A percentile compares a stretch with the other conserved stretches of the same genome.
Evolutionary conservation across 768 basidiomycete genomes (phyloP).

Genomic region (Pulveroboletus frians): DNA sequence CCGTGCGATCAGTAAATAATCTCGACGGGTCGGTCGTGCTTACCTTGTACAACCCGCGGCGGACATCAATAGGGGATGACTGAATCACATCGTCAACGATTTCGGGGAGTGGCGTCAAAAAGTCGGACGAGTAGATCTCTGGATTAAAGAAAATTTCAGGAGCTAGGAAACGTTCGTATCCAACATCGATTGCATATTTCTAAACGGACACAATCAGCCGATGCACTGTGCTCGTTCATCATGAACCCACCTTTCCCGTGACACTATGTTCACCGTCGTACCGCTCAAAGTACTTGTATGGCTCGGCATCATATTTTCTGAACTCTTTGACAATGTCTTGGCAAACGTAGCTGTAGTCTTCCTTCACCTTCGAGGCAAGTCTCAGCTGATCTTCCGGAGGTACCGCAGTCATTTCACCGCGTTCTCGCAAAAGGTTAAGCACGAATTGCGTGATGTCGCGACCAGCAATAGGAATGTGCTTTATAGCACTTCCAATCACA

Average conservation of each 20-base stretch:
- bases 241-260: slow-evolving; percentile 69
- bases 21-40: background rate
- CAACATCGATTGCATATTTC: slow-evolving; percentile 94
- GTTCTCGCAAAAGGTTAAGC: slow-evolving; percentile 90
- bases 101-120: slow-evolving; percentile 91
- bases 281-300: slow-evolving; percentile 89
- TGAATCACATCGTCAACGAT: slow-evolving; percentile 97
- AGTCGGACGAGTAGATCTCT: slow-evolving; percentile 96
- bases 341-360: slow-evolving; percentile 97
- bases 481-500: slow-evolving; percentile 98
- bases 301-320: slow-evolving; percentile 95
- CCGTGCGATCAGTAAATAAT: background rate
- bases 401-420: slow-evolving; percentile 85
- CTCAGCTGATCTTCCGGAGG: slow-evolving; percentile 93
- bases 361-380: slow-evolving; percentile 92
- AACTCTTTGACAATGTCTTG: slow-evolving; percentile 99
- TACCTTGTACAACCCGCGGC: slow-evolving; percentile 94
- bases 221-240: background rate
- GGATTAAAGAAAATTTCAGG: slow-evolving; percentile 99
- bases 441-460: slow-evolving; percentile 97
- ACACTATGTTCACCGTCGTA: slow-evolving; percentile 93
- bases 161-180: slow-evolving; percentile 98
- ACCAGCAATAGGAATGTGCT: slow-evolving; percentile 97
- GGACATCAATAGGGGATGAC: slow-evolving; percentile 92
- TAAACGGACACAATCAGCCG: slow-evolving; percentile 28